phyloP scores from a whole-genome alignment of 345 rosid species.

The Citrus sinensis region DVS_A1.0 CM039166.1:20146501-20147000 shows the following conservation, averaged over 20 bases:
- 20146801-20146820: background rate
- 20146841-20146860: background rate
- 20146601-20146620: no score
- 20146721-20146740: background rate
- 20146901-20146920: background rate
- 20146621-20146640: no score
- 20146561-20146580: no score
- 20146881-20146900: background rate
- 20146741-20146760: background rate
- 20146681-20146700: background rate
- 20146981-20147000: background rate
- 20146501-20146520: no score
- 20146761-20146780: background rate
- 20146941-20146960: background rate
- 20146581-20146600: no score
- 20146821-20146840: background rate
- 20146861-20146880: background rate
- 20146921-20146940: slow-evolving; percentile 6
- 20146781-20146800: background rate
- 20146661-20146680: background rate
- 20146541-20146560: no score
- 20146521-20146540: no score
- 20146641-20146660: no score
- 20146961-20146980: background rate
- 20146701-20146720: background rate